Evolutionary conservation across 2,329 filamentous ascomycete genomes (phyloP).

Genomic region (Ascochyta lentis): DNA sequence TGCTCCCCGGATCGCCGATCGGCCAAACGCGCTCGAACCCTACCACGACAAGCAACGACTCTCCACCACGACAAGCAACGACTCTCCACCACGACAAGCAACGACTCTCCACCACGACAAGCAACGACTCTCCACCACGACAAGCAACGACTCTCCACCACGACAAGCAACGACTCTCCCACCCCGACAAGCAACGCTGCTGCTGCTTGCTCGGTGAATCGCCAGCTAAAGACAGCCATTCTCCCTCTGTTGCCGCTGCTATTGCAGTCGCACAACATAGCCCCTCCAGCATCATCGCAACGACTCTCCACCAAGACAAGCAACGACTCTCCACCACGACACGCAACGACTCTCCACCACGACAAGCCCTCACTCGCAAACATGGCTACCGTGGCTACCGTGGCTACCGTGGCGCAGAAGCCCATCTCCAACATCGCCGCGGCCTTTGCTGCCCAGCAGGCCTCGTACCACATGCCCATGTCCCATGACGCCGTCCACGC

Average conservation of each 20-base stretch:
- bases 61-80: slow-evolving; percentile 1
- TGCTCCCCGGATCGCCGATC: slow-evolving; percentile 37
- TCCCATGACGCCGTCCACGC: slow-evolving; percentile 38
- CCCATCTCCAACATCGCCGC: slow-evolving; percentile 52
- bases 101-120: slow-evolving; percentile 7
- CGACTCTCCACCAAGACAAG: slow-evolving; percentile 21
- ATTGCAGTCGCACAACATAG: slow-evolving; percentile 27
- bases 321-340: slow-evolving; percentile 5
- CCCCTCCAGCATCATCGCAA: slow-evolving; percentile 39
- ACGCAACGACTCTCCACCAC: slow-evolving; percentile 20
- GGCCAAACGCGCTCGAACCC: slow-evolving; percentile 18
- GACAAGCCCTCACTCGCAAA: slow-evolving; percentile 14
- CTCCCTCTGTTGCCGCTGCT: slow-evolving; percentile 22
- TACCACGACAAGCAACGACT: neutral
- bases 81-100: slow-evolving; percentile 1
- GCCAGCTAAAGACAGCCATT: slow-evolving; percentile 26
- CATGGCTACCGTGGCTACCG: slow-evolving; percentile 47
- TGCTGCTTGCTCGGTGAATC: slow-evolving; percentile 38
- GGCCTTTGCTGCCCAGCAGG: slow-evolving; percentile 46
- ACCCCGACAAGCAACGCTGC: slow-evolving; percentile 21
- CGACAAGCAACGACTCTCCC: neutral
- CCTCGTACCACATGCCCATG: slow-evolving; percentile 34
- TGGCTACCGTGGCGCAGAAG: slow-evolving; percentile 46
- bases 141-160: neutral
- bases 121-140: slow-evolving; percentile 1